Base-by-base conservation (phyloP, 2,329 filamentous ascomycete species). In the Aplosporella prunicola region DNA sequence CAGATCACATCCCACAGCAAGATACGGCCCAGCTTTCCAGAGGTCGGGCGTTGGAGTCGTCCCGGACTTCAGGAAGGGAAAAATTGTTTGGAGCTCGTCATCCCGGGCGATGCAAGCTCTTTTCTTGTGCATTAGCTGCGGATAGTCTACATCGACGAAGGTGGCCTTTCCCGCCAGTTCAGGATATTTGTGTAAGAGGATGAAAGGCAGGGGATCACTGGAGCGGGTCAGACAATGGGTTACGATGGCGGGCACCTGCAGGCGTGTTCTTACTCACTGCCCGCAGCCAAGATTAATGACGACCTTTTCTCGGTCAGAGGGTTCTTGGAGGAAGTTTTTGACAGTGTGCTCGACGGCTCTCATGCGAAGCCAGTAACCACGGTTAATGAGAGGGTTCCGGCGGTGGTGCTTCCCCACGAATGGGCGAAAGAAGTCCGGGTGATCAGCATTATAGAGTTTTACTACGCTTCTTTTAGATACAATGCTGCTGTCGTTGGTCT, bases 391-490 rank as follows among this genome's bases (percentile, higher is more conserved):
- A 1, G 89, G 87, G n/a, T 85, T 79, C 32, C 88, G 72, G 43
- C 86, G 71, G 58, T 86, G 79, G 47, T 82, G 82, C 56, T 88
- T 93, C 47, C 75, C 79, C 22, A 93, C 85, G 58, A 95, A 95
- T 53, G 85, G 80, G 31, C 82, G 80, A 49, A 91, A 89, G 64
- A 84, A 93, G 56, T 93, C 82, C 18, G 82, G 75, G 51, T 93
- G 78, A 43, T 76, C 51, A 11, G 80, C 71, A 53, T 83, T 80
- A 58, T 95, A 95, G 10, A 93, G 67, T 48, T 80, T 80, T 55
- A 94, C 87, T n/a, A 95, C 88, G 50, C 86, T 91, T 47, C 87
- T 71, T 57, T 95, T 95, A 10, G 87, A 94, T 11, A 88, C 80
- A 48, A 94, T 94, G 52, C 84, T 93, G 60, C 83, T 89, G 55